Percentiles rank a stretch among this genome's conserved stretches.
These are phyloP conservation scores for Colletotrichum orchidophilum DNA, from an alignment of 2,329 filamentous ascomycete genomes.

Conservation along the genomic window DNA sequence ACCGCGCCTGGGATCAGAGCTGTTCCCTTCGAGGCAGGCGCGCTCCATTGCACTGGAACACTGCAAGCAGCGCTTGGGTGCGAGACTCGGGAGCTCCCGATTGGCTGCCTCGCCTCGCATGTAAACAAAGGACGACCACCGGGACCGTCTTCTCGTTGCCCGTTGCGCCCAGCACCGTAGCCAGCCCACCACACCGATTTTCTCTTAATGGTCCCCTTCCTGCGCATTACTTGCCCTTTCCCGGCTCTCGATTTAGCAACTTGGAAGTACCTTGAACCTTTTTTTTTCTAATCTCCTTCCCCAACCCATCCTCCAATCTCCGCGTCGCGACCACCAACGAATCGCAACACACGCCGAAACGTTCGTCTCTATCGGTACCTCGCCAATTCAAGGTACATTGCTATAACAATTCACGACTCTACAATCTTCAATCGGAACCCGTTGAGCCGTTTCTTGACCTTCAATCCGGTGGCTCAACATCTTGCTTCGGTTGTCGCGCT, in stretches of 20 bases:
- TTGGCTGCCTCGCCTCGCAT: conserved; percentile 3
- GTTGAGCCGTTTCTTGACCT: neutral
- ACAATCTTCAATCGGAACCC: too few species aligned
- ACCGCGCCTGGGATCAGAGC: conserved; percentile 3
- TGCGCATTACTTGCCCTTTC: neutral
- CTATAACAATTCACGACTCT: neutral
- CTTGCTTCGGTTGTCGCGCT: neutral
- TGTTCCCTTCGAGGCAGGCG: too few species aligned
- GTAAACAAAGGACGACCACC: conserved; percentile 25
- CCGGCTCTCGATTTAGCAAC: neutral
- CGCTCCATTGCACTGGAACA: too few species aligned
- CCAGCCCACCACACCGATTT: conserved; percentile 15
- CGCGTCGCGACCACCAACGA: neutral
- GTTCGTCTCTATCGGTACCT: too few species aligned
- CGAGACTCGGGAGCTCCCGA: conserved; percentile 23
- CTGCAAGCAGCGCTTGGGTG: neutral
- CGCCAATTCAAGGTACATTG: neutral
- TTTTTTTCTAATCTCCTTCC: neutral
- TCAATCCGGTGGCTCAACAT: neutral
- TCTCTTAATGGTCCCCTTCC: neutral
- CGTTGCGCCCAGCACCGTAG: conserved; percentile 4
- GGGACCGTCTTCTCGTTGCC: neutral
- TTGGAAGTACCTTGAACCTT: conserved; percentile 22
- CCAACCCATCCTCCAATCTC: neutral
- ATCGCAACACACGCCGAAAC: neutral